phyloP scores from a whole-genome alignment of 768 basidiomycete species.

The Calocera cornea region DNA sequence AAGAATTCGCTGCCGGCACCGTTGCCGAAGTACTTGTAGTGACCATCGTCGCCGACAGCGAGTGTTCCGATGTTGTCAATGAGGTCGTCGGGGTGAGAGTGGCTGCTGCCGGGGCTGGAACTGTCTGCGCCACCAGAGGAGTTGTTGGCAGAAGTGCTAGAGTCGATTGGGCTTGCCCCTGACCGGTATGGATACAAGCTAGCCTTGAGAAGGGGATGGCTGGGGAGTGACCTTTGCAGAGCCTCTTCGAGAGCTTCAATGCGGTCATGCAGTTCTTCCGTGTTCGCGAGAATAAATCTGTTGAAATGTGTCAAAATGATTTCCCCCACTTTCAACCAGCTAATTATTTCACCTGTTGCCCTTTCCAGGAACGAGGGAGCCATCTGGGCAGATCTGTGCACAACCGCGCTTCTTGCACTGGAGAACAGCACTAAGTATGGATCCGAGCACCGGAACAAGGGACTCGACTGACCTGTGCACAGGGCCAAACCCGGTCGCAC shows the following conservation, averaged over 20 bases:
- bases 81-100: slow-evolving; percentile 31
- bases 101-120: background rate
- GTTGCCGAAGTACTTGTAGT: slow-evolving; percentile 3
- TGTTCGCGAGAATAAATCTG: slow-evolving; percentile 51
- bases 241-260: slow-evolving; percentile 54
- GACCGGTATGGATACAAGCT: background rate
- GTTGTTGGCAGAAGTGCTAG: slow-evolving; percentile 10
- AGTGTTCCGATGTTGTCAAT: slow-evolving; percentile 44
- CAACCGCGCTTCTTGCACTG: slow-evolving; percentile 61
- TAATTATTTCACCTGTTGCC: slow-evolving; percentile 42
- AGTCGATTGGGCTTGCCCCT: background rate
- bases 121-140: background rate
- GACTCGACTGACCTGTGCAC: background rate
- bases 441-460: background rate
- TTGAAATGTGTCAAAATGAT: background rate
- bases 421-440: background rate
- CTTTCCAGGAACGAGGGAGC: slow-evolving; percentile 58
- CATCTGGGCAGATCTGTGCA: slow-evolving; percentile 62
- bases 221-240: slow-evolving; percentile 20
- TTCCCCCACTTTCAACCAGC: background rate
- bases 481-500: slow-evolving; percentile 35
- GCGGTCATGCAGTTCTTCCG: slow-evolving; percentile 54
- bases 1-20: slow-evolving; percentile 2
- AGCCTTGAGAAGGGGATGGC: slow-evolving; percentile 8
- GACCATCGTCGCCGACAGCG: slow-evolving; percentile 37